Base-by-base conservation (phyloP, 805 yeast genomes). In the Starmera quercuum region DNA sequence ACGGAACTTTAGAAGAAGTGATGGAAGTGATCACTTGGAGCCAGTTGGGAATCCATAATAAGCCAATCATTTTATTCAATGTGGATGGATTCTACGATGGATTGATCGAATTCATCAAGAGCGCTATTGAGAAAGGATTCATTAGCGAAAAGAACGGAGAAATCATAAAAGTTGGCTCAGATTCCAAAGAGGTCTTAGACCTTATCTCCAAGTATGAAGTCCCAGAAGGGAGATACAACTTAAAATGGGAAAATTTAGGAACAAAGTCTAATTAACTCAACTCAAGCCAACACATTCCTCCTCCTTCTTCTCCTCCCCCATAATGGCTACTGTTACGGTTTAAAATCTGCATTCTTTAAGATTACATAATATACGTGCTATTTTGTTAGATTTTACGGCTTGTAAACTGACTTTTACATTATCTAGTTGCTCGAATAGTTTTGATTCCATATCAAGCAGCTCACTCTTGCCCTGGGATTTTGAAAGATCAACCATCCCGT, bases 1-100 rank as follows among this genome's bases (percentile, higher is more conserved):
- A 77, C 54, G 95, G 95, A 32, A 85, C 95, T 7, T 60, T 84
- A 52, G 95, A 86, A 58, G 95, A 86, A 60, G 66, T 86, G 41
- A 78, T 85, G 79, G 95, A 86, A 63, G 81, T 84, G 35, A 81
- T 82, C 38, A 86, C 95, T 4, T 86, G 95, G 95, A 75, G 78
- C 32, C 95, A 86, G 64, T 67, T 86, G 47, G 92, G 88, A 22
- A 85, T 86, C 44, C 95, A 86, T 57, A 62, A 67, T 41, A 81
- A 81, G 56, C 95, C 95, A 20, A 75, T 86, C 47, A 78, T 86
- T 12, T 51, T 86, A 27, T 78, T 77, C 60, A 86, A 86, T 58
- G 68, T 80, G 35, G 68, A 81, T 57, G 95, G 95, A 0, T 86
- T 83, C 55, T 86, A 73, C 56, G 86, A 85, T 54, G 73, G 72